Percentiles rank a stretch among this genome's conserved stretches.
phyloP scores from a whole-genome alignment of 2,329 filamentous ascomycete species.

The Monosporascus sp. region DNA sequence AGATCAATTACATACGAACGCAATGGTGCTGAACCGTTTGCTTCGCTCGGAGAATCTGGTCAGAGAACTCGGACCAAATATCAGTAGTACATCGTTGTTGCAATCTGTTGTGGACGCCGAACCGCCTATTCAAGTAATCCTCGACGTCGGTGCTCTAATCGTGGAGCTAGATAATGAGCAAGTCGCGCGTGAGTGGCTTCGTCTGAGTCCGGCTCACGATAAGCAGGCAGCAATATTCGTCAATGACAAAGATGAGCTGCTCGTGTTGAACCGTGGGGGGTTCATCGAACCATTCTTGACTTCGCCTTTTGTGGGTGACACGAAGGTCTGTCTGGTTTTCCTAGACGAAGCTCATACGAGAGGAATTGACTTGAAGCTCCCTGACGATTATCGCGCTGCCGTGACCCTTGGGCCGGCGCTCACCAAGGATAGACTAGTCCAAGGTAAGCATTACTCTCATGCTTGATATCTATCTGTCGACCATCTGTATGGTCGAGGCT shows the following conservation, averaged over 20 bases:
- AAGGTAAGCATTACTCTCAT: conserved; percentile 44
- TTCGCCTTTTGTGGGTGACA: conserved; percentile 52
- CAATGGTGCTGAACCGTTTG: conserved; percentile 56
- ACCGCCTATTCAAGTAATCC: conserved; percentile 48
- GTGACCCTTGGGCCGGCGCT: conserved; percentile 61
- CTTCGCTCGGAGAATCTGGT: conserved; percentile 47
- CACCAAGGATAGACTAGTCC: conserved; percentile 64
- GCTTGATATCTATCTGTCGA: not conserved
- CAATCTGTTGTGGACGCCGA: conserved; percentile 33
- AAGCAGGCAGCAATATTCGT: conserved; percentile 53
- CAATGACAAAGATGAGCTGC: conserved; percentile 47
- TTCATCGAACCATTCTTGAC: conserved; percentile 43
- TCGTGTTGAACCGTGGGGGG: conserved; percentile 45
- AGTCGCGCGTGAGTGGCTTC: conserved; percentile 52
- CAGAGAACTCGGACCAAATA: not conserved
- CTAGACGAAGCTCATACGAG: conserved; percentile 67
- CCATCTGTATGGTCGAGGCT: too few relatives aligned
- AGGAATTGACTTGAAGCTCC: conserved; percentile 63
- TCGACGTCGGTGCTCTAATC: conserved; percentile 68
- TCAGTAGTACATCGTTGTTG: conserved; percentile 33
- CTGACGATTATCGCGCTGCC: conserved; percentile 52
- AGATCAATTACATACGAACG: conserved; percentile 59
- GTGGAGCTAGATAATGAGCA: conserved; percentile 55
- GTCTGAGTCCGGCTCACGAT: conserved; percentile 5
- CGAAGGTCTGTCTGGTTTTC: conserved; percentile 59